Evolutionary conservation across 441 rosid species (phyloP).

Genomic region (Melastoma candidum): DNA sequence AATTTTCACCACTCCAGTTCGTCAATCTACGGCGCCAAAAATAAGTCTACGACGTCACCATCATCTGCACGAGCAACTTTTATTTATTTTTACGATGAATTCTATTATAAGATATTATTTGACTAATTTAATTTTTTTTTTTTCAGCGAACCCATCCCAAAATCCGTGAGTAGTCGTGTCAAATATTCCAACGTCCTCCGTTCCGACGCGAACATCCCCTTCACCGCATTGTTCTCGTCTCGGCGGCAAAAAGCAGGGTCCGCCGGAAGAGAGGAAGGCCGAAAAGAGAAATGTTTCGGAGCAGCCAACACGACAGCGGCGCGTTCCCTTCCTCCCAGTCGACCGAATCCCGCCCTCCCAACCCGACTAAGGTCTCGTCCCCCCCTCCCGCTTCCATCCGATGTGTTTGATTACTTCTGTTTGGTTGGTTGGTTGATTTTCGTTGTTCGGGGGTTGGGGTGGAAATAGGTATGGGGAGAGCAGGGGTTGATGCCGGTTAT

Average conservation of each 20-base stretch:
- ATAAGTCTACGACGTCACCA: too few relatives aligned
- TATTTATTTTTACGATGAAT: too few relatives aligned
- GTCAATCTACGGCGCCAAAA: too few relatives aligned
- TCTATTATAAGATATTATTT: too few relatives aligned
- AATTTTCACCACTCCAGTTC: too few relatives aligned
- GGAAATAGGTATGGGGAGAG: slow-evolving; percentile 40
- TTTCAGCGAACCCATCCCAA: too few relatives aligned
- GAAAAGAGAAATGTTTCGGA: slow-evolving; percentile 28
- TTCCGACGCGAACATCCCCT: neutral
- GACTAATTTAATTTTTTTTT: too few relatives aligned
- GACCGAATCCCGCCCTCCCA: slow-evolving; percentile 34
- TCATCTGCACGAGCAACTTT: too few relatives aligned
- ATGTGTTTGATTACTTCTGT: neutral
- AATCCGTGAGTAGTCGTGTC: too few relatives aligned
- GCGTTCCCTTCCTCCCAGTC: slow-evolving; percentile 65
- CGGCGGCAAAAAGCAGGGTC: neutral
- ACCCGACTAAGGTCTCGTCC: slow-evolving; percentile 31
- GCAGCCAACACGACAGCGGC: slow-evolving; percentile 48
- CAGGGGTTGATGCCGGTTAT: slow-evolving; percentile 66
- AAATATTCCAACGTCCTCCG: too few relatives aligned
- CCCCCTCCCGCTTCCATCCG: neutral
- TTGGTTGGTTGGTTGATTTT: neutral
- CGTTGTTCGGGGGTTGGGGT: neutral
- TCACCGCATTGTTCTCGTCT: neutral
- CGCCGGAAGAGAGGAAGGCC: neutral